phyloP scores from a whole-genome alignment of 805 yeast genomes.

The Kluyveromyces wickerhamii region DNA sequence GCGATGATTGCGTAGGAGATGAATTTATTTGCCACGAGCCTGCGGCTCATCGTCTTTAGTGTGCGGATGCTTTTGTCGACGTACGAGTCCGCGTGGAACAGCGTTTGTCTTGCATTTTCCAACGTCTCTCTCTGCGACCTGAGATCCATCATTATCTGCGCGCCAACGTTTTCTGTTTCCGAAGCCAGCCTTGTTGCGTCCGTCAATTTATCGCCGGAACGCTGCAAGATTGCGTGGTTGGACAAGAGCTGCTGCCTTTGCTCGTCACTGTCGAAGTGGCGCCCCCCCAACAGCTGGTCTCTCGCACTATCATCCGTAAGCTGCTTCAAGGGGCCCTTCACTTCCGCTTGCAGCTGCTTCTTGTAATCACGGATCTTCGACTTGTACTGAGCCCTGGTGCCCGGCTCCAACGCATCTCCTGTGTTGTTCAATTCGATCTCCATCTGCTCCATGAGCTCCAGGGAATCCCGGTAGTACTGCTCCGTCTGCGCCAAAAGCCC shows the following conservation, averaged over 20 bases:
- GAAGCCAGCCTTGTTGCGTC: conserved; percentile 87
- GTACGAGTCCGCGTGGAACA: conserved; percentile 84
- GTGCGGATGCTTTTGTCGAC: conserved; percentile 87
- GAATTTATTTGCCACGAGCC: conserved; percentile 85
- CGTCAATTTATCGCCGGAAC: conserved; percentile 72
- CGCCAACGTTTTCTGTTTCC: conserved; percentile 89
- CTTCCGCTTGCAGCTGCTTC: conserved; percentile 45
- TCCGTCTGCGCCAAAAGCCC: conserved; percentile 21
- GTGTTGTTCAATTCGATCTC: conserved; percentile 78
- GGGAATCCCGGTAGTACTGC: conserved; percentile 26
- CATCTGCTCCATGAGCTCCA: conserved; percentile 78
- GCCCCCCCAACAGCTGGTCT: conserved; percentile 58
- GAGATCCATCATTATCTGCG: conserved; percentile 79
- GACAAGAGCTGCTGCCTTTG: conserved; percentile 78
- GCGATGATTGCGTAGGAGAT: conserved; percentile 89
- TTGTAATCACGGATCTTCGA: conserved; percentile 68
- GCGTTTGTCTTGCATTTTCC: conserved; percentile 72
- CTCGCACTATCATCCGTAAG: conserved; percentile 67
- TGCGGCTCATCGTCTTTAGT: conserved; percentile 81
- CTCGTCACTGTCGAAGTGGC: conserved; percentile 34
- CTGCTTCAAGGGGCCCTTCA: conserved; percentile 48
- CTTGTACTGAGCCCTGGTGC: conserved; percentile 55
- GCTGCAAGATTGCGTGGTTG: conserved; percentile 72
- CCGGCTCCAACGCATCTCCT: conserved; percentile 23
- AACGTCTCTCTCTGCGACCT: conserved; percentile 93